phyloP scores from a whole-genome alignment of 768 basidiomycete species.

The Nidularia pulvinata region DNA sequence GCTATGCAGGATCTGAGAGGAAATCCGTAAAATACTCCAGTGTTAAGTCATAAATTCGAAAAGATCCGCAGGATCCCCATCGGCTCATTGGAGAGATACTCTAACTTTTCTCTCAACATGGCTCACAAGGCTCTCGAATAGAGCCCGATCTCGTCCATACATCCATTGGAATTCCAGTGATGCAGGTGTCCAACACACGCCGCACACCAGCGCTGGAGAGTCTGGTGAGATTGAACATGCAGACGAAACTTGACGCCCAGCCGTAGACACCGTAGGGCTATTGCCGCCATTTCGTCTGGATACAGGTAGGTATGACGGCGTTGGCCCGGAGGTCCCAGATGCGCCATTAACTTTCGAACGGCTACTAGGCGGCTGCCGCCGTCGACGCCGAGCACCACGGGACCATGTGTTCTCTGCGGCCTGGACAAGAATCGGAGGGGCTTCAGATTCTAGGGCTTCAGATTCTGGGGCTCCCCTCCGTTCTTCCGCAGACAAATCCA shows the following conservation, averaged over 20 bases:
- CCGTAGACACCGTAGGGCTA: not conserved
- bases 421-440: constrained; percentile 13
- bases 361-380: constrained; percentile 3
- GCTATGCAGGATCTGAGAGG: too few species aligned
- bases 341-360: not conserved
- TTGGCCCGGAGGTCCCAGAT: constrained; percentile 5
- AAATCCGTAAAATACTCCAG: too few species aligned
- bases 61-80: too few species aligned
- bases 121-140: constrained; percentile 70
- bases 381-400: constrained; percentile 56
- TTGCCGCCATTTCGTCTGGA: not conserved
- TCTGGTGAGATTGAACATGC: not conserved
- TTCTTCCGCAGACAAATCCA: constrained; percentile 8
- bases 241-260: not conserved
- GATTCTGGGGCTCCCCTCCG: not conserved
- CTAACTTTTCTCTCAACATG: constrained; percentile 58
- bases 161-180: constrained; percentile 60
- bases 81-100: not conserved
- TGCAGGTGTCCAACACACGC: constrained; percentile 6
- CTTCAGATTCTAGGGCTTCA: not conserved
- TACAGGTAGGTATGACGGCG: not conserved
- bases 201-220: constrained; percentile 15
- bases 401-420: constrained; percentile 50
- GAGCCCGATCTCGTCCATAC: constrained; percentile 48
- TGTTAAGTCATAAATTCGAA: too few species aligned